These are phyloP conservation scores for Polyplosphaeria fusca DNA, from an alignment of 495 filamentous ascomycete species.

Conservation along the genomic window DNA sequence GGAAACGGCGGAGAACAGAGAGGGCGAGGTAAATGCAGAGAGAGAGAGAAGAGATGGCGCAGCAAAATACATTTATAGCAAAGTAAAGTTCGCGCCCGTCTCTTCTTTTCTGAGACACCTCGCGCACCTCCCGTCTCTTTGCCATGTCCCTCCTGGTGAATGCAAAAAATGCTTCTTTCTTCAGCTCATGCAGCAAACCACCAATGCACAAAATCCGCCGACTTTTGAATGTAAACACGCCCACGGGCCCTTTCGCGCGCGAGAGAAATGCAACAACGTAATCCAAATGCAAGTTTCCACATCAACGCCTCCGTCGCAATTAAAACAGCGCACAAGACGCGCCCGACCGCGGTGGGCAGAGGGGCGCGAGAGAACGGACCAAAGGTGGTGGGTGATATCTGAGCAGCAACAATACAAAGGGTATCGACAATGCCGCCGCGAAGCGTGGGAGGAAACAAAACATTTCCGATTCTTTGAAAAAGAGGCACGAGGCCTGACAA, in stretches of 20 bases:
- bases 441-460: neutral
- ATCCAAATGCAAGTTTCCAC: slow-evolving; percentile 7
- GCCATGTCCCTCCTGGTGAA: neutral
- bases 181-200: slow-evolving; percentile 19
- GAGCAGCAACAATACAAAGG: too few relatives aligned
- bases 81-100: slow-evolving; percentile 14
- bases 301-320: neutral
- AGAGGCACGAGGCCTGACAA: neutral
- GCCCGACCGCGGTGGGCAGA: neutral
- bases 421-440: neutral
- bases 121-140: neutral
- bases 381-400: neutral
- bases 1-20: neutral
- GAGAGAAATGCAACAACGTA: slow-evolving; percentile 4
- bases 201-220: slow-evolving; percentile 7
- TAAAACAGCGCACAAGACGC: neutral
- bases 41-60: neutral
- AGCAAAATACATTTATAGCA: slow-evolving; percentile 24
- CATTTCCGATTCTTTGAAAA: neutral
- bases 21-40: neutral
- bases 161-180: neutral
- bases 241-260: neutral
- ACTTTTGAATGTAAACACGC: slow-evolving; percentile 6
- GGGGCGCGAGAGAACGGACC: neutral
- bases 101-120: neutral